Conservation (phyloP, 2,329 filamentous ascomycete genomes). For the Cercospora canescens region DNA sequence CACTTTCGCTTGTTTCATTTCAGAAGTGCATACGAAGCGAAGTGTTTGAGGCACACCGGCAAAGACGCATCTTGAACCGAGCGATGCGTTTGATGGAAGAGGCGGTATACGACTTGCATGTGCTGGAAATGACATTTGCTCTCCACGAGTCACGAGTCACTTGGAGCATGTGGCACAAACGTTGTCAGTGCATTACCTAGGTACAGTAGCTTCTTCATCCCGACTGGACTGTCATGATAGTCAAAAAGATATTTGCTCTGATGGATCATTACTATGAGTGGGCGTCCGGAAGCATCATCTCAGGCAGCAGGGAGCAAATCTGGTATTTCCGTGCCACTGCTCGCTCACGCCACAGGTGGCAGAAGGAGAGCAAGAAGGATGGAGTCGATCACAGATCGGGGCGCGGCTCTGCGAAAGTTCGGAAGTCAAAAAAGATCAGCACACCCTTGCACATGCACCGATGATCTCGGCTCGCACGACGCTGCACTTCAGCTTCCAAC, state of each 20-base stretch:
- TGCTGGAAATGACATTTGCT: background rate
- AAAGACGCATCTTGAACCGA: background rate
- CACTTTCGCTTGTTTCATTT: no score
- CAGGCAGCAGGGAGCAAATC: no score
- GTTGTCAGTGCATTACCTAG: background rate
- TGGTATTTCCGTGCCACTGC: background rate
- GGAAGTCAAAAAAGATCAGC: background rate
- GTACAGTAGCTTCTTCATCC: background rate
- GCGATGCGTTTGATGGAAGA: background rate
- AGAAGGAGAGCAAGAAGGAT: background rate
- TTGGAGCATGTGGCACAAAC: background rate
- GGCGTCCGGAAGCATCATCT: no score
- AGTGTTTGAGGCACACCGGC: background rate
- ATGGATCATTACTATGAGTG: background rate
- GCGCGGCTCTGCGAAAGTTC: background rate
- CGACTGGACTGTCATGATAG: background rate
- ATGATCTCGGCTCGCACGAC: background rate
- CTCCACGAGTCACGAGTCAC: background rate
- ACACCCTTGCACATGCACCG: conserved; percentile 1
- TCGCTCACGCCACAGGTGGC: background rate
- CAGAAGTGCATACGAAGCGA: background rate
- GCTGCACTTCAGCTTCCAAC: background rate
- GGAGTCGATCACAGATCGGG: background rate
- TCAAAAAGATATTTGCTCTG: background rate
- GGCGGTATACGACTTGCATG: background rate